These are phyloP conservation scores for Hericium coralloides DNA, from an alignment of 768 basidiomycete genomes.

Conservation along the genomic window DNA sequence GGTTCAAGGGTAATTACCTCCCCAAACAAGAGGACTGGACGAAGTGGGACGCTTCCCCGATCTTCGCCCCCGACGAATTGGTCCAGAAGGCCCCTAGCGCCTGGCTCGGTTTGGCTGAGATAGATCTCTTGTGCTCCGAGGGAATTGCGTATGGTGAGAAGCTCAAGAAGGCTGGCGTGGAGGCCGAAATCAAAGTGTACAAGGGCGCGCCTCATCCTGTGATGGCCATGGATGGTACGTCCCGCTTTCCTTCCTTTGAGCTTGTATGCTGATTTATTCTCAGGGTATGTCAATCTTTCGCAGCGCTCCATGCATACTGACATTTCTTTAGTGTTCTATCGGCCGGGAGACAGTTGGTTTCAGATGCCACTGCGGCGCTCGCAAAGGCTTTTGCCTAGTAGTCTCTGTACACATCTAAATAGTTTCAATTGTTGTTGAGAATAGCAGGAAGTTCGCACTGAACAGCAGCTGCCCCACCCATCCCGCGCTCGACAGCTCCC, in stretches of 20 bases:
- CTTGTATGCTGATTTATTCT: constrained; percentile 7
- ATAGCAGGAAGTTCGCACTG: too few species aligned
- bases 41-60: constrained; percentile 63
- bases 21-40: constrained; percentile 50
- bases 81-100: constrained; percentile 43
- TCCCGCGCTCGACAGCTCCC: too few species aligned
- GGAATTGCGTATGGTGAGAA: constrained; percentile 56
- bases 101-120: constrained; percentile 56
- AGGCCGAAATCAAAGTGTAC: constrained; percentile 48
- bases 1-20: constrained; percentile 65
- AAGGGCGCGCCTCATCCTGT: constrained; percentile 61
- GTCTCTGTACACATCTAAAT: too few species aligned
- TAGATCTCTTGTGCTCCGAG: constrained; percentile 61
- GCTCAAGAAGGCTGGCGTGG: constrained; percentile 41
- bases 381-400: constrained; percentile 22
- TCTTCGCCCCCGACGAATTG: constrained; percentile 53
- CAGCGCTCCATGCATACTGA: background rate
- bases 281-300: background rate
- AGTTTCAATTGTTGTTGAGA: too few species aligned
- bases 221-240: constrained; percentile 66
- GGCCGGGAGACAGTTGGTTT: constrained; percentile 28
- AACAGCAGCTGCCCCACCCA: too few species aligned
- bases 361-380: constrained; percentile 27
- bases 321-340: background rate
- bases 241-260: background rate